phyloP scores from a whole-genome alignment of 2,329 filamentous ascomycete species.

The Monosporascus sp. region DNA sequence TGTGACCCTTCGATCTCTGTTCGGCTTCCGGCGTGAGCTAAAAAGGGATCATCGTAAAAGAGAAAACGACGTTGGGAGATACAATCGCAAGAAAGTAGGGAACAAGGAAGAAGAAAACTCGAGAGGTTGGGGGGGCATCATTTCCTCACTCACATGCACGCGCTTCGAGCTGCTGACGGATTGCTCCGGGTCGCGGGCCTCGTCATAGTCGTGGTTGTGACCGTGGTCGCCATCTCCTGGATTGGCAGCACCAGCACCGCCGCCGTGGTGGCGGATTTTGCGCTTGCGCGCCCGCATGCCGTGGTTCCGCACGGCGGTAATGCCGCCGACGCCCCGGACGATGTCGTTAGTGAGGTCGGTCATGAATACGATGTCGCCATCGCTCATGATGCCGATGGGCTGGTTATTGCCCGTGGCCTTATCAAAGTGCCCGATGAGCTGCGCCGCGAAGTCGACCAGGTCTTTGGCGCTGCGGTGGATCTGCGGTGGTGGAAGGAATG shows the following conservation, averaged over 20 bases:
- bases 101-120: too few species aligned
- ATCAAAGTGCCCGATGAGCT: constrained; percentile 7
- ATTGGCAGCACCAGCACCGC: too few species aligned
- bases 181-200: neutral
- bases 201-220: neutral
- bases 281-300: constrained; percentile 4
- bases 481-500: neutral
- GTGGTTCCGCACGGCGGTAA: constrained; percentile 8
- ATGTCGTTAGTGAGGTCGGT: constrained; percentile 12
- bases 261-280: constrained; percentile 1
- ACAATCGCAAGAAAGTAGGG: too few species aligned
- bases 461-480: constrained; percentile 12
- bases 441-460: constrained; percentile 8
- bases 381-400: constrained; percentile 9
- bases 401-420: neutral
- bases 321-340: constrained; percentile 7
- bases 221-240: neutral
- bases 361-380: constrained; percentile 13
- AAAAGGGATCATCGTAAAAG: too few species aligned
- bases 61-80: too few species aligned
- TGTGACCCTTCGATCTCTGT: neutral
- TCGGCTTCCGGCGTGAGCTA: too few species aligned
- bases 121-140: too few species aligned
- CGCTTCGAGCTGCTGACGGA: neutral
- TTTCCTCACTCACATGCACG: neutral